phyloP scores from a whole-genome alignment of 2,329 filamentous ascomycete genomes.

The Claviceps lovelessii region DNA sequence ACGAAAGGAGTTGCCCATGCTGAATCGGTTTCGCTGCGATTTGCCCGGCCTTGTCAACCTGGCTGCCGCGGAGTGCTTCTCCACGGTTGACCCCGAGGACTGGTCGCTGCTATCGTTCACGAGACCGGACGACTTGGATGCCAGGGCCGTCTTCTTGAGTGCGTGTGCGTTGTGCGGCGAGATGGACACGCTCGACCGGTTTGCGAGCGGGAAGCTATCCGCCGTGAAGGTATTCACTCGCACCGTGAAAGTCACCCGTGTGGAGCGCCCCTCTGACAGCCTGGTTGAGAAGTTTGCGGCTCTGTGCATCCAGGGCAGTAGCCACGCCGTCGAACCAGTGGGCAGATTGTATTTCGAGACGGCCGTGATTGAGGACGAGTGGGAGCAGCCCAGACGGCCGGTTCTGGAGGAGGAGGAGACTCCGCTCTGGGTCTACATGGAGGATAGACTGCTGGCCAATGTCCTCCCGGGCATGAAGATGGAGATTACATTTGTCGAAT shows the following conservation, averaged over 20 bases:
- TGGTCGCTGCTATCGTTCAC: slow-evolving; percentile 16
- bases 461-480: slow-evolving; percentile 54
- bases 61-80: slow-evolving; percentile 57
- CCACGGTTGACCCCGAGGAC: slow-evolving; percentile 18
- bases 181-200: slow-evolving; percentile 17
- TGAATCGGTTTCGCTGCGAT: slow-evolving; percentile 32
- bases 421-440: slow-evolving; percentile 45
- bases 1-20: slow-evolving; percentile 49
- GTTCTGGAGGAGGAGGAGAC: slow-evolving; percentile 8
- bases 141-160: slow-evolving; percentile 28
- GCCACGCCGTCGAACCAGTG: slow-evolving; percentile 23
- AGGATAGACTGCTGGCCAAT: slow-evolving; percentile 37
- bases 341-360: slow-evolving; percentile 31
- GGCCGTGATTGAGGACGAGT: slow-evolving; percentile 33
- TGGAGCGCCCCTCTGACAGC: slow-evolving; percentile 31
- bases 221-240: slow-evolving; percentile 34
- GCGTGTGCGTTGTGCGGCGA: slow-evolving; percentile 27
- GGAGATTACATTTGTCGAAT: slow-evolving; percentile 36
- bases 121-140: slow-evolving; percentile 26
- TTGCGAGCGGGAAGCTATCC: slow-evolving; percentile 11
- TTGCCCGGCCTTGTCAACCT: slow-evolving; percentile 71
- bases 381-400: slow-evolving; percentile 20
- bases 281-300: slow-evolving; percentile 28
- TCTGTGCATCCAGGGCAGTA: slow-evolving; percentile 20
- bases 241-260: slow-evolving; percentile 44